Conservation (phyloP, 306 rosid species). For the Quercus agrifolia region DNA sequence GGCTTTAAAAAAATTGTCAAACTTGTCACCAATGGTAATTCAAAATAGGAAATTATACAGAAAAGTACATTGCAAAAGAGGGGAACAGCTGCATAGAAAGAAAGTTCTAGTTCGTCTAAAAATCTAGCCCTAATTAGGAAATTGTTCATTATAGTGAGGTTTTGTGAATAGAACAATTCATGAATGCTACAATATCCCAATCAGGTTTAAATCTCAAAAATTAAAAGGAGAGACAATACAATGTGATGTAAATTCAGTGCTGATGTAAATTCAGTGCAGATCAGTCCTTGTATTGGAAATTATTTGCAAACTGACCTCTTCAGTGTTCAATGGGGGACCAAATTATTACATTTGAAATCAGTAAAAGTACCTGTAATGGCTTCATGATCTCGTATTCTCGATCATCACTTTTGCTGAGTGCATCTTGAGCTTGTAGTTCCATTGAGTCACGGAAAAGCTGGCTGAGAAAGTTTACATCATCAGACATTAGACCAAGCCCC, state of each 20-base stretch:
- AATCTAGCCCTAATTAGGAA: neutral
- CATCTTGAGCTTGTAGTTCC: constrained; percentile 89
- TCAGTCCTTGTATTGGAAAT: neutral
- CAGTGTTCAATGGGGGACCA: neutral
- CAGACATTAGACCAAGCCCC: constrained; percentile 97
- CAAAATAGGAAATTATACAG: neutral
- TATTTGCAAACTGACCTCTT: neutral
- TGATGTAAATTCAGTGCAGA: neutral
- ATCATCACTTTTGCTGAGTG: constrained; percentile 35
- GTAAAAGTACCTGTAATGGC: constrained; percentile 75
- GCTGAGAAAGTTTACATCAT: constrained; percentile 85
- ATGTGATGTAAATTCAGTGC: neutral
- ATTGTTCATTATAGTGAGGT: neutral
- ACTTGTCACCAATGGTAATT: neutral
- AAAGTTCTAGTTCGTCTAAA: neutral
- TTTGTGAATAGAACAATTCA: neutral
- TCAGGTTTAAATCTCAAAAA: neutral
- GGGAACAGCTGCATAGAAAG: neutral
- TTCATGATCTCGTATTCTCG: constrained; percentile 55
- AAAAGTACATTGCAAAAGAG: neutral
- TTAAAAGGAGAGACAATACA: neutral
- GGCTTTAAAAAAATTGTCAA: neutral
- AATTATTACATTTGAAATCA: neutral
- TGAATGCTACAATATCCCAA: neutral
- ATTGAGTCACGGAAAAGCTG: constrained; percentile 82